Conservation (phyloP, 495 filamentous ascomycete species). For the Immersiella caudata region DNA sequence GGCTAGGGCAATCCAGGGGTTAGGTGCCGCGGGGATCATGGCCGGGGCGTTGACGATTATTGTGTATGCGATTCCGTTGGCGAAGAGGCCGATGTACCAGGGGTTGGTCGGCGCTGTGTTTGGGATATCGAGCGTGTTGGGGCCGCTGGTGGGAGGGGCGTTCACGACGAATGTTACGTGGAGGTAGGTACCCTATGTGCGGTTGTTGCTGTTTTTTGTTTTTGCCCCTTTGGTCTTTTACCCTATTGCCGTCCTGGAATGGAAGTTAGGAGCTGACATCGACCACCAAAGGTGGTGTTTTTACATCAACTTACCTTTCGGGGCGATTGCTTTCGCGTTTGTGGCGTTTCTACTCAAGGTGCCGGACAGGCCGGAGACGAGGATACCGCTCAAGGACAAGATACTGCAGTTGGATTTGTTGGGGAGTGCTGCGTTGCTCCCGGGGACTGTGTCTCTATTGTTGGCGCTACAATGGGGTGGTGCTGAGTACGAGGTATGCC, state of each 20-base stretch:
- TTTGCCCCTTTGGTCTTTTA: no score
- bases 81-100: constrained; percentile 50
- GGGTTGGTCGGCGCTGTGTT: constrained; percentile 52
- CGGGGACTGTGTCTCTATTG: constrained; percentile 67
- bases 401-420: constrained; percentile 62
- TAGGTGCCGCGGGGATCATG: constrained; percentile 48
- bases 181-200: no score
- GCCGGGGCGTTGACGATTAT: constrained; percentile 46
- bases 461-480: constrained; percentile 84
- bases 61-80: constrained; percentile 48
- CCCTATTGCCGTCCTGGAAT: no score
- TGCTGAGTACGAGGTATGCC: constrained; percentile 50
- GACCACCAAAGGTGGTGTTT: no score
- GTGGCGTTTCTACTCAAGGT: constrained; percentile 59
- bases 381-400: constrained; percentile 48
- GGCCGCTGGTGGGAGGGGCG: constrained; percentile 61
- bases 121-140: constrained; percentile 69
- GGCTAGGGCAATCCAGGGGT: constrained; percentile 57
- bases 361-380: constrained; percentile 44
- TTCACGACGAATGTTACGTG: constrained; percentile 63
- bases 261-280: no score
- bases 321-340: constrained; percentile 62
- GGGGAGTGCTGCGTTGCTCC: constrained; percentile 65
- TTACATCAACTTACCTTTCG: constrained; percentile 73
- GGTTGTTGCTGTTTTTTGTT: no score